A percentile compares a stretch with the other conserved stretches of the same genome.
phyloP scores from a whole-genome alignment of 441 rosid genomes.

The Jatropha multifida region DNA sequence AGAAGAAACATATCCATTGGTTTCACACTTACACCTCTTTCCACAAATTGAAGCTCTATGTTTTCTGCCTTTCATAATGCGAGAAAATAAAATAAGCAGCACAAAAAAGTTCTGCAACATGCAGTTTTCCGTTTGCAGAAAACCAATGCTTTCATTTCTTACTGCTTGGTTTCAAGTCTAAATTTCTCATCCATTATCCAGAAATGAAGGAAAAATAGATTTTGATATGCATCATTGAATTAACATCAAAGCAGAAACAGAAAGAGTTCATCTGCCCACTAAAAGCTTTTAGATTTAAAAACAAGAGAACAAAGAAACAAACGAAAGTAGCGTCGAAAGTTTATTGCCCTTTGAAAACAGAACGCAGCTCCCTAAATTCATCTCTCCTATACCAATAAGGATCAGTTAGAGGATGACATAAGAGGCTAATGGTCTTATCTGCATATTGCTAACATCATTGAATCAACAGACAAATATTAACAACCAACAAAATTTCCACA shows the following conservation, averaged over 20 bases:
- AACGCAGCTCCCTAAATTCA: conserved; percentile 7
- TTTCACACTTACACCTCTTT: neutral
- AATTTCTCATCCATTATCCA: neutral
- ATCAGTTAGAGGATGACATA: conserved; percentile 16
- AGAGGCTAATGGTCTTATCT: conserved; percentile 9
- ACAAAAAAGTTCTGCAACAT: neutral
- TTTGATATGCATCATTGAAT: too few relatives aligned
- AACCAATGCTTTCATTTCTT: neutral
- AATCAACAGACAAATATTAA: conserved; percentile 19
- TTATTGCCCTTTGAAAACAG: conserved; percentile 1
- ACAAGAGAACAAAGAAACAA: neutral
- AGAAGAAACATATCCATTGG: neutral
- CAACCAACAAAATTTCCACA: conserved; percentile 22
- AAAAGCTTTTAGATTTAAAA: neutral
- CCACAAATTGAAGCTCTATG: neutral
- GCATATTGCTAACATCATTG: conserved; percentile 11
- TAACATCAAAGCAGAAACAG: neutral
- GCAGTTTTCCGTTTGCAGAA: neutral
- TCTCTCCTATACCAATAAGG: conserved; percentile 14
- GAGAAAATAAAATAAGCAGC: neutral
- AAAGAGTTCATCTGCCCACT: neutral
- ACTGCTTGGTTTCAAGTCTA: too few relatives aligned
- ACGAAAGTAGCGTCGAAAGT: neutral
- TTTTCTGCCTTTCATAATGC: neutral
- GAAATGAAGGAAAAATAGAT: neutral